Evolutionary conservation across 2,329 filamentous ascomycete species (phyloP), one percentile per base, ranked within the genome.

Genomic region (Colletotrichum horii): DNA sequence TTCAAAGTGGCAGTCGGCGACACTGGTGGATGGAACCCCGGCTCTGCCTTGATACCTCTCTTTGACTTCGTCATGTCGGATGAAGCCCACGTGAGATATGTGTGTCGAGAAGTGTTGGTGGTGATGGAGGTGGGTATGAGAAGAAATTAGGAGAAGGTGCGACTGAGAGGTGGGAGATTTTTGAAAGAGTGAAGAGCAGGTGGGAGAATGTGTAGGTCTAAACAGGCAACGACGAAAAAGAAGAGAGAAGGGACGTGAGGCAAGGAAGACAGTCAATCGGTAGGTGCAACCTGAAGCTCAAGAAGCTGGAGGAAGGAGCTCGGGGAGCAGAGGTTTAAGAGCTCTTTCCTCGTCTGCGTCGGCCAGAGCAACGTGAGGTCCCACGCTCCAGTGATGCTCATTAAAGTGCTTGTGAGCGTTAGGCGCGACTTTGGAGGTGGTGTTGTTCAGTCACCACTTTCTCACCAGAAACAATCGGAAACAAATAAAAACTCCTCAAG

Each of bases 361-460:
- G 74, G 64, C 74, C 74, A 69, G 66, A 75, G 70, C 76, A 76
- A 65, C 56, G 61, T 73, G 74, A 58, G 7, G 72, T 75, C 74
- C 67, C 73, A 58, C 55, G 69, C 72, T 77, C 73, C 64, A 55
- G 73, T 60, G 30, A 58, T 15, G 61, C 75, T 72, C 75, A 24
- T 26, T 24, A 58, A 71, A 72, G 55, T 71, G 71, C 58, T 75
- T 74, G 67, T 58, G 28, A 34, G 43, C 67, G 75, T 77, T 77
- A 77, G 75, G 62, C 22, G 55, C 30, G 60, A 76, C 74, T 43
- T 75, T 15, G 15, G 2, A 11, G 4, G 4, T 7, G n/a, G 6
- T 12, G 11, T 11, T 36, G 8, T 14, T 19, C 15, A 6, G 12
- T 22, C 30, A 32, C 7, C 24, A 52, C 14, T 64, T 36, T 22